Percentiles rank a stretch among this genome's conserved stretches.
Evolutionary conservation across 78 protist species (phyloP).

Genomic region (Monosiga brevicollis): DNA sequence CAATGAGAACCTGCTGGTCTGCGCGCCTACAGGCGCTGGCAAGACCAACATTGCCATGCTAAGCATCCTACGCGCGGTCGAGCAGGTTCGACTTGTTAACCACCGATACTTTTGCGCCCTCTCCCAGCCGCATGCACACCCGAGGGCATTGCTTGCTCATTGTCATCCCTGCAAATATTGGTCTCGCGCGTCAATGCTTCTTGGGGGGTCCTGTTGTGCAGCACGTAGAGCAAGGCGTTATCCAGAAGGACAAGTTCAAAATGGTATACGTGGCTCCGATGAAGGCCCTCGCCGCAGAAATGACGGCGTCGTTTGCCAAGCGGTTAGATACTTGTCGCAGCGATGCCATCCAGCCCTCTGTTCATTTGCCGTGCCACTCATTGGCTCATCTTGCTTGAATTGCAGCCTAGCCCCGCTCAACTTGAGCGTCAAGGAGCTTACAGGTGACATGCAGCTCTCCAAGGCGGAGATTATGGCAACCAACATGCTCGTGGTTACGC

Average conservation of each 20-base stretch:
- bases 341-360: too few relatives aligned
- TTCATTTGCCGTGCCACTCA: too few relatives aligned
- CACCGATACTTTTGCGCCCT: neutral
- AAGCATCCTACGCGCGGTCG: slow-evolving; percentile 49
- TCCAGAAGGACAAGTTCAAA: slow-evolving; percentile 72
- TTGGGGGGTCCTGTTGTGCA: too few relatives aligned
- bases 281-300: slow-evolving; percentile 98
- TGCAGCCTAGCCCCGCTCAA: slow-evolving; percentile 58
- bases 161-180: too few relatives aligned
- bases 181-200: too few relatives aligned
- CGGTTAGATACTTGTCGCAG: too few relatives aligned
- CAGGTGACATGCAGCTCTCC: slow-evolving; percentile 98
- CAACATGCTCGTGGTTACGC: slow-evolving; percentile 95
- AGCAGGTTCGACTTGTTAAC: slow-evolving; percentile 10
- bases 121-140: neutral
- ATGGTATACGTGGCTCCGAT: slow-evolving; percentile 98
- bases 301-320: slow-evolving; percentile 48
- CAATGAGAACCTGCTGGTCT: slow-evolving; percentile 87
- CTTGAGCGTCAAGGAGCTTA: slow-evolving; percentile 81
- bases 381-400: slow-evolving; percentile 17
- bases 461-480: slow-evolving; percentile 59
- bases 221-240: slow-evolving; percentile 13
- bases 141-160: too few relatives aligned
- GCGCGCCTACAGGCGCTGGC: slow-evolving; percentile 96
- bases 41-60: slow-evolving; percentile 71